Base-by-base conservation (phyloP, 23 red algal genomes). In the Gracilaria caudata region DNA sequence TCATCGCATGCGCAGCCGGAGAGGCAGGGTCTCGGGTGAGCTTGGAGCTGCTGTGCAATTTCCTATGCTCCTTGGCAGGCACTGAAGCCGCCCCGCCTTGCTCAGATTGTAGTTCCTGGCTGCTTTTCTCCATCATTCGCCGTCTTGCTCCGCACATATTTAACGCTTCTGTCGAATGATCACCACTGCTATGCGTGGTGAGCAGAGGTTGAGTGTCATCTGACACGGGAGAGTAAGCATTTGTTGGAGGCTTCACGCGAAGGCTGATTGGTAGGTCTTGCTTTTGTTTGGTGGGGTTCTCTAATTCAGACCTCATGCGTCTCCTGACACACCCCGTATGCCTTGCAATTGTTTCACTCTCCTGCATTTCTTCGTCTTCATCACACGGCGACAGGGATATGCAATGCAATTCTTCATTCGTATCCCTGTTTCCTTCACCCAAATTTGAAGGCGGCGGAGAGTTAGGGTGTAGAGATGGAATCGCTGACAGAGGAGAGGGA, bases 121-220 rank as follows among this genome's bases (percentile, higher is more conserved):
- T 35, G 61, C 19, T 66, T 9, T 36, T 66, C 13, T 66, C 61
- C 32, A 1, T 35, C 3, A 23, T 24, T 60, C 41, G 51, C 36
- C 10, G 17, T 10, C 51, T 60, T 58, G 30, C 17, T 39, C 21
- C 32, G 23, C 28, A 16, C 20, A 41, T n/a, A 80, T 28, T 60
- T 12, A 33, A 23, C 1, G 77, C 32, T 23, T 57, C 77, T 20
- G 38, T 54, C 17, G 51, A 80, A 54, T 80, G 77, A 75, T 47
- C 70, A 49, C 70, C 70, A 46, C 39, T 75, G 32, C 70, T 75
- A 20, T 45, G 70, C 26, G 77, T 51, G n/a, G 56, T 80, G 7
- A 57, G 77, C 33, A 14, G 77, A 51, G 77, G 4, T 57, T 80
- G 77, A 30, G 77, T 80, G 20, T 63, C 77, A 28, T 60, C 77